These are phyloP conservation scores for Myxozyma monticola DNA, from an alignment of 805 yeast species.

Conservation along the genomic window DNA sequence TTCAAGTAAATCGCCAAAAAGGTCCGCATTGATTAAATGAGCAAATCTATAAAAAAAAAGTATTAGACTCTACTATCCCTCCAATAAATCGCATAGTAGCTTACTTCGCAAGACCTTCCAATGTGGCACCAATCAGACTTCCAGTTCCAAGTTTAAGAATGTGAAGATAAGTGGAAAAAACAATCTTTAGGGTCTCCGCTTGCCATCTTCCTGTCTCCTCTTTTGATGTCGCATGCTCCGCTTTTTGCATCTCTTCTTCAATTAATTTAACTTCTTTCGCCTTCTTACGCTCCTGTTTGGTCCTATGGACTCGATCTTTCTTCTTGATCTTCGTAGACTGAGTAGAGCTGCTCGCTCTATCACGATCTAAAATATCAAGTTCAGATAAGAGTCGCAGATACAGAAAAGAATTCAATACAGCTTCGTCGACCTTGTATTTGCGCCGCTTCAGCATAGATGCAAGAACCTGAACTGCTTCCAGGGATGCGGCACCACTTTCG, in stretches of 20 bases:
- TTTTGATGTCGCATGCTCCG: slow-evolving; percentile 82
- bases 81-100: no score
- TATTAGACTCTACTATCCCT: no score
- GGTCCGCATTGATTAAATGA: slow-evolving; percentile 86
- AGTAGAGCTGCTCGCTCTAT: neutral
- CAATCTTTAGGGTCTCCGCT: slow-evolving; percentile 73
- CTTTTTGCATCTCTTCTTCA: slow-evolving; percentile 83
- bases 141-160: slow-evolving; percentile 65
- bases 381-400: slow-evolving; percentile 52
- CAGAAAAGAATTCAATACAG: slow-evolving; percentile 70
- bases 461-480: slow-evolving; percentile 68
- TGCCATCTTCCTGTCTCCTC: slow-evolving; percentile 86
- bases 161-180: slow-evolving; percentile 74
- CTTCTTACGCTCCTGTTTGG: slow-evolving; percentile 85
- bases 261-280: slow-evolving; percentile 83
- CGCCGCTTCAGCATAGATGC: slow-evolving; percentile 71
- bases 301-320: slow-evolving; percentile 85
- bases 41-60: slow-evolving; percentile 61
- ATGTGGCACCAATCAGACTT: slow-evolving; percentile 75
- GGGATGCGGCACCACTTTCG: slow-evolving; percentile 74
- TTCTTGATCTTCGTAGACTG: slow-evolving; percentile 56
- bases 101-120: slow-evolving; percentile 77
- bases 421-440: slow-evolving; percentile 78
- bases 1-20: slow-evolving; percentile 88
- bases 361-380: slow-evolving; percentile 29